Evolutionary conservation across 2,329 filamentous ascomycete species (phyloP).

Genomic region (Fusarium gaditjirri): DNA sequence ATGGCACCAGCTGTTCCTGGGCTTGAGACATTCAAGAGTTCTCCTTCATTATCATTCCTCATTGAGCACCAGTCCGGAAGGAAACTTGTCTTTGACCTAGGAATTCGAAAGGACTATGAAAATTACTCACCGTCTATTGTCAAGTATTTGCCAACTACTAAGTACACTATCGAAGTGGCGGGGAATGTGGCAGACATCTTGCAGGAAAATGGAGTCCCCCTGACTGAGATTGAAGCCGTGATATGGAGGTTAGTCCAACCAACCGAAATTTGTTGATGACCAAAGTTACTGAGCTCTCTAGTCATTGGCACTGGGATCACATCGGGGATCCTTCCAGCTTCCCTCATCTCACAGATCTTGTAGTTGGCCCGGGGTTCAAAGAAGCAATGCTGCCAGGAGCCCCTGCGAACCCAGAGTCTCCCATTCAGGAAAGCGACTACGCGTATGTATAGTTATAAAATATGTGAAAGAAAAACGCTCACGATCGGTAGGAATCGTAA

Average conservation of each 20-base stretch:
- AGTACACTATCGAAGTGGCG: conserved; percentile 41
- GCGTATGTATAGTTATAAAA: conserved; percentile 16
- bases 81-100: conserved; percentile 46
- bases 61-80: conserved; percentile 45
- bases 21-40: conserved; percentile 46
- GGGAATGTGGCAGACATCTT: conserved; percentile 42
- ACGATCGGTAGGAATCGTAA: conserved; percentile 21
- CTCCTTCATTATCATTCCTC: conserved; percentile 46
- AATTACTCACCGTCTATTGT: conserved; percentile 44
- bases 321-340: conserved; percentile 61
- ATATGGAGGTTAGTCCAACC: conserved; percentile 32
- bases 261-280: not conserved
- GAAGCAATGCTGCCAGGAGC: conserved; percentile 58
- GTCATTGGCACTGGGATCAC: conserved; percentile 64
- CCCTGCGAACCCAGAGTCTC: conserved; percentile 52
- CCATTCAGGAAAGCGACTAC: conserved; percentile 51
- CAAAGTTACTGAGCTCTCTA: not conserved
- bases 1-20: conserved; percentile 52
- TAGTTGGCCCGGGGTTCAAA: conserved; percentile 65
- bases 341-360: conserved; percentile 55
- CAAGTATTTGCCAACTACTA: conserved; percentile 42
- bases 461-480: fast-evolving
- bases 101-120: conserved; percentile 45
- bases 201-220: conserved; percentile 1
- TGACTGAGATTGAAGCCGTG: conserved; percentile 30